A percentile compares a stretch with the other conserved stretches of the same genome.
phyloP scores from a whole-genome alignment of 2,329 filamentous ascomycete genomes.

The Trichoderma oligosporum region DNA sequence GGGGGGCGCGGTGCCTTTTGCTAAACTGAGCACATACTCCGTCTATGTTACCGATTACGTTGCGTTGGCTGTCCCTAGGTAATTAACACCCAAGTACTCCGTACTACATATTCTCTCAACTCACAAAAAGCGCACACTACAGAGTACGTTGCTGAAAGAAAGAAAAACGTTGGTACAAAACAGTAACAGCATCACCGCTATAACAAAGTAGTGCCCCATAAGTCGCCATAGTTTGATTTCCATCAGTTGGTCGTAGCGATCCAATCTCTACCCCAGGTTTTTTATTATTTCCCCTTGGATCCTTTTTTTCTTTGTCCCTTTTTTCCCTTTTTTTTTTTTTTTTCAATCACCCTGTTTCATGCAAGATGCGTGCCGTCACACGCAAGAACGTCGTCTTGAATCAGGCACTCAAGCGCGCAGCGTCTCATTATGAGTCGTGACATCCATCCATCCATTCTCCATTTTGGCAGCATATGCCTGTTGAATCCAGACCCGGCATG shows the following conservation, averaged over 20 bases:
- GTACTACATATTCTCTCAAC: neutral
- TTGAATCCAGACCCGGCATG: neutral
- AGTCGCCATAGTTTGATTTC: too few relatives aligned
- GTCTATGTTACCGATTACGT: too few relatives aligned
- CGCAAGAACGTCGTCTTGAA: neutral
- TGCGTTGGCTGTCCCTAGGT: too few relatives aligned
- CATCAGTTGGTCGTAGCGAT: neutral
- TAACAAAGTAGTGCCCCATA: too few relatives aligned
- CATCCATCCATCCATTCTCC: neutral
- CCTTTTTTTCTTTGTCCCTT: neutral
- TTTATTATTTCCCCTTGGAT: neutral
- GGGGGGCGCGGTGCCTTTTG: neutral
- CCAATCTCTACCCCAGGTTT: conserved; percentile 11
- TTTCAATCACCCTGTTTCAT: neutral
- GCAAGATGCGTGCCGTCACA: conserved; percentile 1
- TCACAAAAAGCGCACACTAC: too few relatives aligned
- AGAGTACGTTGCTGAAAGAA: too few relatives aligned
- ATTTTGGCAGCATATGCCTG: neutral
- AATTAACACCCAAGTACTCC: too few relatives aligned
- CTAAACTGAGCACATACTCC: too few relatives aligned
- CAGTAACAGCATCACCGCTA: too few relatives aligned
- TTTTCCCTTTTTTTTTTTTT: neutral
- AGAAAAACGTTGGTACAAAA: too few relatives aligned
- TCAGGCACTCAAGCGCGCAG: neutral
- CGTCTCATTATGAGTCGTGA: conserved; percentile 3